Evolutionary conservation across 1,139 yeast species (phyloP).

Genomic region (Magnusiomyces suaveolens): DNA sequence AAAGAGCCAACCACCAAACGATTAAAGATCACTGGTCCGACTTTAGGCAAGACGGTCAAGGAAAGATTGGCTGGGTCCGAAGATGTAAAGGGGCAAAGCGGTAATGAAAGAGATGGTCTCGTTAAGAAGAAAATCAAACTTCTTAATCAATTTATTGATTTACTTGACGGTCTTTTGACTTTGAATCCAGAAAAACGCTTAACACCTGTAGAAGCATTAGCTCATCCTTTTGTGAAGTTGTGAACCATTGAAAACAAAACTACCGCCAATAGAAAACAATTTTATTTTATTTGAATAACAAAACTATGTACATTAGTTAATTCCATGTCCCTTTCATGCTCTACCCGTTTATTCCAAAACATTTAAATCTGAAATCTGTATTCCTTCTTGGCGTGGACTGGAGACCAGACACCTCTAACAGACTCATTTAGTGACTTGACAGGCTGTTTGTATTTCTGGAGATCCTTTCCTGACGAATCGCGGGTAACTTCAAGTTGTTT

Average conservation of each 20-base stretch:
- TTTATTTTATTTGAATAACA: too few species aligned
- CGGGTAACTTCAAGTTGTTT: slow-evolving; percentile 46
- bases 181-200: slow-evolving; percentile 69
- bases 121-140: slow-evolving; percentile 8
- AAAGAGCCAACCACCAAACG: slow-evolving; percentile 20
- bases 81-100: slow-evolving; percentile 1
- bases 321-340: too few species aligned
- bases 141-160: slow-evolving; percentile 35
- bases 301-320: neutral
- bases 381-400: slow-evolving; percentile 68
- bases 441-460: slow-evolving; percentile 56
- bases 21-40: slow-evolving; percentile 17
- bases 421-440: slow-evolving; percentile 73
- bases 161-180: slow-evolving; percentile 58
- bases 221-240: slow-evolving; percentile 48
- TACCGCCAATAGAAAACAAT: neutral
- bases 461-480: slow-evolving; percentile 50
- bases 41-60: slow-evolving; percentile 18
- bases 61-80: slow-evolving; percentile 16
- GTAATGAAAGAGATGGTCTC: slow-evolving; percentile 1
- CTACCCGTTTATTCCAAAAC: too few species aligned
- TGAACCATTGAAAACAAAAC: neutral
- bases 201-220: slow-evolving; percentile 55
- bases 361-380: slow-evolving; percentile 55
- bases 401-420: slow-evolving; percentile 97